Evolutionary conservation across 345 rosid genomes (phyloP), one percentile per base, ranked within the genome.

Genomic region (Citrus glauca): DNA sequence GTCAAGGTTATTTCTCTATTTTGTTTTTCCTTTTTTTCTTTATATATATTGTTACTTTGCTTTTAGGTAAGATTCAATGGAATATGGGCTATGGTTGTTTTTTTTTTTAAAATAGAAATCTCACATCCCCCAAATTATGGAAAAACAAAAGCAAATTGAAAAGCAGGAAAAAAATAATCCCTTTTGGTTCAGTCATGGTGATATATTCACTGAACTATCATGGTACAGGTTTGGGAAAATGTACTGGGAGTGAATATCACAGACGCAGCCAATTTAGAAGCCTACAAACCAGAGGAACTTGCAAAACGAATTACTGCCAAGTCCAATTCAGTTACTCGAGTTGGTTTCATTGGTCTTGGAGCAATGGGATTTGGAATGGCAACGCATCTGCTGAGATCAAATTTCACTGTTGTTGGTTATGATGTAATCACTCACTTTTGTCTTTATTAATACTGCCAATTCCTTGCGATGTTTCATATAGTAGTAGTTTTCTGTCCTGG

Each of bases 351-450:
- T 84, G 99, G 99, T 71, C 99, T 95, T 65, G 99, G 99, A 78
- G 99, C 98, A 87, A 95, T 95, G 99, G 99, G 99, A 68, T 92
- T 93, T 84, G 99, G 97, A 81, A 93, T 95, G 99, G 99, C 99
- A 83, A 82, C 92, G 66, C 90, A 93, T 68, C 85, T 95, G 75
- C 77, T 93, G 80, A 92, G 88, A 76, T 87, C 91, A 25, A 89
- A 91, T 4, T 95, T 85, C 81, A 69, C 75, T 65, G 96, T 95
- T 50, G 24, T 87, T 80, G 99, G 99, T 85, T 95, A 74, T 79
- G 99, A 95, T 77, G 99, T 95, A 92, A 91, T 83, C 83, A 66
- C 82, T 72, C 74, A 53, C 71, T 79, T 75, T 69, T 37, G 3
- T 61, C 30, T 76, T 24, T 2, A 32, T 82, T 53, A 22, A 60